These are phyloP conservation scores for Phytophthora pistaciae DNA, from an alignment of 352 stramenopile genomes.

Conservation along the genomic window DNA sequence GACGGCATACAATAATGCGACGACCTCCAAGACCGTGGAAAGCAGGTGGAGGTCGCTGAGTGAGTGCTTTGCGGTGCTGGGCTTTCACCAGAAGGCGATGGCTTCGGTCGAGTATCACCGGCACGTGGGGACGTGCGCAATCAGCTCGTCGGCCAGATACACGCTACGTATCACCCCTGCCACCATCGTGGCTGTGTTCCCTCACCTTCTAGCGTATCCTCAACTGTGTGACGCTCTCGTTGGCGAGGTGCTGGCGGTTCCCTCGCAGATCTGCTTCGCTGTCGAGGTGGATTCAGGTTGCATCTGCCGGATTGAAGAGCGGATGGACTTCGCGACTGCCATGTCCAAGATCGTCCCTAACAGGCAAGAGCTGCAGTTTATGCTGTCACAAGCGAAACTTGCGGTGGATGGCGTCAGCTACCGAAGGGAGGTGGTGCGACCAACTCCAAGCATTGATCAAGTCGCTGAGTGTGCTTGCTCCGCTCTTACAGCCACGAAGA, in stretches of 20 bases:
- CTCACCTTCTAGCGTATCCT: neutral
- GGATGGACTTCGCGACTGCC: slow-evolving; percentile 7
- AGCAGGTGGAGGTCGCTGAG: slow-evolving; percentile 1
- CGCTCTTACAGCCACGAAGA: neutral
- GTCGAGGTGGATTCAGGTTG: neutral
- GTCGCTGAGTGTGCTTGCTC: neutral
- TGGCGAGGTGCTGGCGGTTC: slow-evolving; percentile 3
- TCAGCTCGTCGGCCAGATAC: slow-evolving; percentile 2
- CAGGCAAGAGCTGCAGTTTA: neutral
- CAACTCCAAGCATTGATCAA: neutral
- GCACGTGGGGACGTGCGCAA: neutral
- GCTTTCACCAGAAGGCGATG: slow-evolving; percentile 7
- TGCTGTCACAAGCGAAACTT: slow-evolving; percentile 11
- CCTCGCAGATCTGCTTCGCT: slow-evolving; percentile 13
- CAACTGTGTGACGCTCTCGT: neutral
- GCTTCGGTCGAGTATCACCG: neutral
- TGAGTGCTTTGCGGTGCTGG: slow-evolving; percentile 6
- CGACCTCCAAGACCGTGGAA: neutral
- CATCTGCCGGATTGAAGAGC: slow-evolving; percentile 18
- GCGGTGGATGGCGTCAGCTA: slow-evolving; percentile 3
- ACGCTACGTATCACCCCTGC: slow-evolving; percentile 3
- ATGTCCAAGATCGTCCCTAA: slow-evolving; percentile 4
- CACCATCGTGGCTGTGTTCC: neutral
- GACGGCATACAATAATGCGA: neutral
- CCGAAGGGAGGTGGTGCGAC: neutral